phyloP scores from a whole-genome alignment of 2,329 filamentous ascomycete genomes.

The Orbilia ellipsospora region DNA sequence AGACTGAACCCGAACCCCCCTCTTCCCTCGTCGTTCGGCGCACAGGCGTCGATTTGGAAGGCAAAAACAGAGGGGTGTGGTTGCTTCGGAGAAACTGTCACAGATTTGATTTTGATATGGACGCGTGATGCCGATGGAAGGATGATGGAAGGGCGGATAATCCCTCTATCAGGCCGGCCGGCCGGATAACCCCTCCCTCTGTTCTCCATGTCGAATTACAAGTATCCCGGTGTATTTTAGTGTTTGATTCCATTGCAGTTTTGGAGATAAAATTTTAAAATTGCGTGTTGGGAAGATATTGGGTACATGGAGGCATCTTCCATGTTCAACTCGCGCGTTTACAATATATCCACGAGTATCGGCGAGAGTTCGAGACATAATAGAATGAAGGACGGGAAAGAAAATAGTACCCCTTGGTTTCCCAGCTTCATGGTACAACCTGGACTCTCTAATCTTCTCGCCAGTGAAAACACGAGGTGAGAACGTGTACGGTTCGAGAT shows the following conservation, averaged over 20 bases:
- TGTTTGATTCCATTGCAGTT: constrained; percentile 4
- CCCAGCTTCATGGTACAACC: constrained; percentile 19
- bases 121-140: constrained; percentile 33
- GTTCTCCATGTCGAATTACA: background rate
- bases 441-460: too few relatives aligned
- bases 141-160: constrained; percentile 35
- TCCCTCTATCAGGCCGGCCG: constrained; percentile 9
- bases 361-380: constrained; percentile 18
- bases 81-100: constrained; percentile 39
- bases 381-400: constrained; percentile 9
- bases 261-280: background rate
- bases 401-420: constrained; percentile 4
- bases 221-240: background rate
- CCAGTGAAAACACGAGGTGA: constrained; percentile 23
- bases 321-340: constrained; percentile 14
- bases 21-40: constrained; percentile 18
- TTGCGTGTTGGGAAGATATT: too few relatives aligned
- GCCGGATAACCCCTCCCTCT: background rate
- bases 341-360: constrained; percentile 19
- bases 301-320: background rate
- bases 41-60: constrained; percentile 42
- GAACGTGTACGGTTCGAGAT: constrained; percentile 7
- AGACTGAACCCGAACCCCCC: background rate
- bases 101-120: constrained; percentile 1
- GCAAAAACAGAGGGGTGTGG: constrained; percentile 9